Evolutionary conservation across 2,329 filamentous ascomycete species (phyloP).

Genomic region (Penicillium hesseltinei): DNA sequence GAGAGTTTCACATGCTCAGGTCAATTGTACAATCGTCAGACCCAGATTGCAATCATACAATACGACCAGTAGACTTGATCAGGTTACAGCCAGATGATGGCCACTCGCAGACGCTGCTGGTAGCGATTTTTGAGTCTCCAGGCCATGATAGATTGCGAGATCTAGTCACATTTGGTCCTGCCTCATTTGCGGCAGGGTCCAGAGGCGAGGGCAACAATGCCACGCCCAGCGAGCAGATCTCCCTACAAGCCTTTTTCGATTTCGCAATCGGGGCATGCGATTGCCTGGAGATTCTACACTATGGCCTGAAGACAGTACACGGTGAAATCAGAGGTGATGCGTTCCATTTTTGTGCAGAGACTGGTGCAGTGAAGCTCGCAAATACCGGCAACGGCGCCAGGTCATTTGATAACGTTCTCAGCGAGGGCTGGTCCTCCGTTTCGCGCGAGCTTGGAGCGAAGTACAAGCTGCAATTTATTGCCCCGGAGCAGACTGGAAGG

Average conservation of each 20-base stretch:
- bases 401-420: constrained; percentile 87
- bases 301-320: constrained; percentile 80
- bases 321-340: constrained; percentile 88
- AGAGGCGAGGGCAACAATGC: constrained; percentile 48
- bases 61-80: constrained; percentile 76
- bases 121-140: constrained; percentile 76
- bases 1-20: constrained; percentile 80
- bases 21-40: constrained; percentile 69
- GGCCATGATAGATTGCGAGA: constrained; percentile 71
- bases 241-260: constrained; percentile 75
- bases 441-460: constrained; percentile 82
- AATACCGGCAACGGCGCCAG: constrained; percentile 84
- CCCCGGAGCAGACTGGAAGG: constrained; percentile 89
- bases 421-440: constrained; percentile 79
- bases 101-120: constrained; percentile 69
- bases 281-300: constrained; percentile 86
- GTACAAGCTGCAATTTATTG: constrained; percentile 87
- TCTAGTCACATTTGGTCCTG: constrained; percentile 74
- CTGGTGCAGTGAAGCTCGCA: constrained; percentile 70
- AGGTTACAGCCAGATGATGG: constrained; percentile 66
- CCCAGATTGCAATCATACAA: constrained; percentile 70
- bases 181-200: constrained; percentile 61
- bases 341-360: constrained; percentile 77
- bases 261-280: constrained; percentile 87
- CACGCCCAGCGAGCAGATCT: constrained; percentile 59